A percentile compares a stretch with the other conserved stretches of the same genome.
Evolutionary conservation across 2,329 filamentous ascomycete genomes (phyloP).

Genomic region (Penicillium sumatraense): DNA sequence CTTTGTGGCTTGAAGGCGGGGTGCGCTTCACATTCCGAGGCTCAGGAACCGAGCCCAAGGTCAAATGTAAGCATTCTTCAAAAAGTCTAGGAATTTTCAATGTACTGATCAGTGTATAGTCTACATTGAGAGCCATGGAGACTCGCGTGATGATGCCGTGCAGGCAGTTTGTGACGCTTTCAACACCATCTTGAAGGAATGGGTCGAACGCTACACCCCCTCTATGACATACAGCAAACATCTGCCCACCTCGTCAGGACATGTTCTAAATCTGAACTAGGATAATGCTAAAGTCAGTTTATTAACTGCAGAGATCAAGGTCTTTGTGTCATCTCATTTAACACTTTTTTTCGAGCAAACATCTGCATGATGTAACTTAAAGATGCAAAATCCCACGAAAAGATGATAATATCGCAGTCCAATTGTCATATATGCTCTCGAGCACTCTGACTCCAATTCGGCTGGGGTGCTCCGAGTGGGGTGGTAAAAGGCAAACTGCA

Average conservation of each 20-base stretch:
- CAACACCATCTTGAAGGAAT: constrained; percentile 41
- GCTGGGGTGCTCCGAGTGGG: not conserved
- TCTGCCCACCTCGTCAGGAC: constrained; percentile 44
- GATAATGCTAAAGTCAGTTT: not conserved
- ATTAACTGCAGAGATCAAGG: too few species aligned
- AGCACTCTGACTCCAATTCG: not conserved
- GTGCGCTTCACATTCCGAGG: constrained; percentile 64
- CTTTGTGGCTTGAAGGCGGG: constrained; percentile 58
- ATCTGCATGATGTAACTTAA: constrained; percentile 5
- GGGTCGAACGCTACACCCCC: constrained; percentile 44
- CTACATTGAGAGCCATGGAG: constrained; percentile 48
- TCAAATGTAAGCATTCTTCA: constrained; percentile 55
- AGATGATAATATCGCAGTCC: not conserved
- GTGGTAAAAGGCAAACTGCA: constrained; percentile 7
- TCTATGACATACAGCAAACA: constrained; percentile 41
- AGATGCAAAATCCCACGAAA: constrained; percentile 7
- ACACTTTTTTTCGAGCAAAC: constrained; percentile 5
- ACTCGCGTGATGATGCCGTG: constrained; percentile 40
- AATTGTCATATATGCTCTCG: not conserved
- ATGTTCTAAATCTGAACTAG: constrained; percentile 33
- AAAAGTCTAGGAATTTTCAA: not conserved
- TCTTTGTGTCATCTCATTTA: not conserved
- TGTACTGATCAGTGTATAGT: constrained; percentile 28
- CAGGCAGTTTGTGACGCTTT: constrained; percentile 44
- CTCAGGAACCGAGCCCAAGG: constrained; percentile 70